These are phyloP conservation scores for Hypsizygus marmoreus DNA, from an alignment of 768 basidiomycete genomes.

Conservation along the genomic window DNA sequence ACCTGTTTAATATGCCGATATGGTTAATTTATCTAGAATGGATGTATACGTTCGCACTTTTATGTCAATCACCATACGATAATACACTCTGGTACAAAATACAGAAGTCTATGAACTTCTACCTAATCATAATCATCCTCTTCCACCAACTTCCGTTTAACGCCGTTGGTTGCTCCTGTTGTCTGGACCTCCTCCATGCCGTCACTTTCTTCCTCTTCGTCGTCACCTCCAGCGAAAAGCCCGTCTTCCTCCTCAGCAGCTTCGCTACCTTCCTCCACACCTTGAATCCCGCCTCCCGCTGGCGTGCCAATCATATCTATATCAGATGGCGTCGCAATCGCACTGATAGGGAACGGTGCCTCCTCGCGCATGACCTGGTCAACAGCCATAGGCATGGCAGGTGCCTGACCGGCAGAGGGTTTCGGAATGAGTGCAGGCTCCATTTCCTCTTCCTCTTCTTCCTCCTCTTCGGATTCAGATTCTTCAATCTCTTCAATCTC, in stretches of 20 bases:
- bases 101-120: conserved; percentile 11
- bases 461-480: conserved; percentile 64
- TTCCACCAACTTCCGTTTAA: conserved; percentile 80
- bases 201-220: conserved; percentile 78
- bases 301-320: conserved; percentile 62
- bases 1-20: no score
- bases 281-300: conserved; percentile 33
- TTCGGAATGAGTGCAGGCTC: conserved; percentile 58
- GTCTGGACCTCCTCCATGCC: conserved; percentile 80
- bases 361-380: conserved; percentile 44
- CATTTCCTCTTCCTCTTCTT: conserved; percentile 69
- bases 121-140: conserved; percentile 83
- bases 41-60: no score
- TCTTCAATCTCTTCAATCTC: conserved; percentile 84
- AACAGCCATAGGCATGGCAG: conserved; percentile 31
- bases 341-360: conserved; percentile 59
- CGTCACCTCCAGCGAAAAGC: conserved; percentile 74
- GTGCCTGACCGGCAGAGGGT: conserved; percentile 23
- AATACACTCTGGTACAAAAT: conserved; percentile 17
- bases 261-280: conserved; percentile 67
- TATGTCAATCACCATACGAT: no score
- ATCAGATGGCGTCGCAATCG: conserved; percentile 67
- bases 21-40: no score
- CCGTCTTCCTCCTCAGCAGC: conserved; percentile 75
- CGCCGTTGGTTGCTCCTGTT: conserved; percentile 49